Conservation (phyloP, 192 early-diverging fungal genomes). For the Coemansia sp. region DNA sequence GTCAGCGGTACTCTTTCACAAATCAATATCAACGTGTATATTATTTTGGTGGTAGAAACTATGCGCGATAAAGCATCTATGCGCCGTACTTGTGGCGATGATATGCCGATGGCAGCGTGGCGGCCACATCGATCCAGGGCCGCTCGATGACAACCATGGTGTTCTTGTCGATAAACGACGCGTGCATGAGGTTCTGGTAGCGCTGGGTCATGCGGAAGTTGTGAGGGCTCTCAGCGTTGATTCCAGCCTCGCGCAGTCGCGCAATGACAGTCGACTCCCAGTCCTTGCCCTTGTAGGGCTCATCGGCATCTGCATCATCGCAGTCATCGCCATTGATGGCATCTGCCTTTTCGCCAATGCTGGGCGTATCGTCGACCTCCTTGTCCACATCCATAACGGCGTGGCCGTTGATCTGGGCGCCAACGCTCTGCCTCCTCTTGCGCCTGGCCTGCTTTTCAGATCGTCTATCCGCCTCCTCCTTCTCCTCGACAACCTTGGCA, state of each 20-base stretch:
- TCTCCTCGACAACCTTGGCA: conserved; percentile 42
- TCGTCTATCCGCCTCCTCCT: conserved; percentile 39
- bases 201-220: conserved; percentile 76
- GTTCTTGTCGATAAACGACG: conserved; percentile 70
- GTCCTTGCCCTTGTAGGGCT: conserved; percentile 32
- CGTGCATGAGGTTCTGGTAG: conserved; percentile 84
- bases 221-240: conserved; percentile 54
- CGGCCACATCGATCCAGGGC: conserved; percentile 79
- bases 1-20: no score
- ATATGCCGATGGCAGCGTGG: conserved; percentile 78
- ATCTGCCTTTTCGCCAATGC: conserved; percentile 2
- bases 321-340: conserved; percentile 4
- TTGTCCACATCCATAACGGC: conserved; percentile 41
- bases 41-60: neutral
- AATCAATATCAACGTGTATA: neutral
- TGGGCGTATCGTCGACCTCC: conserved; percentile 9
- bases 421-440: conserved; percentile 48
- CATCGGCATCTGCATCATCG: neutral
- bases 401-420: conserved; percentile 23
- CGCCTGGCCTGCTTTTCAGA: conserved; percentile 51
- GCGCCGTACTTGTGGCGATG: conserved; percentile 83
- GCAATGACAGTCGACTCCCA: conserved; percentile 48
- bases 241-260: conserved; percentile 49
- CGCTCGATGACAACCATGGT: conserved; percentile 89
- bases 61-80: conserved; percentile 3